These are phyloP conservation scores for Penicillium sp. DNA, from an alignment of 2,329 filamentous ascomycete species.

Conservation along the genomic window DNA sequence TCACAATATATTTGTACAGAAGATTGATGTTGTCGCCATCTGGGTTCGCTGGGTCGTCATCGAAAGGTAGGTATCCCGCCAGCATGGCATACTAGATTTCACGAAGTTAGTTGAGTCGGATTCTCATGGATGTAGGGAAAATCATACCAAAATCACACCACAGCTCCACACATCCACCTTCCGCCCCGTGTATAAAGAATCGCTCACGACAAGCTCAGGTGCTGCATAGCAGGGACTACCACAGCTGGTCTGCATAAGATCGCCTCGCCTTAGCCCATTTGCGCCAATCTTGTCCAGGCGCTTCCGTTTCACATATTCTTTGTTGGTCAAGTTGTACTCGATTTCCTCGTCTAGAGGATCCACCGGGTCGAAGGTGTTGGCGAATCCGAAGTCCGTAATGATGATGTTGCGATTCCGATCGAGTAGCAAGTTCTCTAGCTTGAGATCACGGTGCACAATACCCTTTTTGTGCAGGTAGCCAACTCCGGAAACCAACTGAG, in stretches of 20 bases:
- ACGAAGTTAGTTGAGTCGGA: not conserved
- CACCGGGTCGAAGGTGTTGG: slow-evolving; percentile 88
- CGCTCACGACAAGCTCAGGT: slow-evolving; percentile 93
- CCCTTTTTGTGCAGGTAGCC: slow-evolving; percentile 98
- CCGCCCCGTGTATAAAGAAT: slow-evolving; percentile 92
- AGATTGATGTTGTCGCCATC: slow-evolving; percentile 99
- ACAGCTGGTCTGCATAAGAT: slow-evolving; percentile 98
- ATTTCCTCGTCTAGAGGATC: slow-evolving; percentile 90
- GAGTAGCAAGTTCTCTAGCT: slow-evolving; percentile 90
- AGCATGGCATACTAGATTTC: slow-evolving; percentile 86
- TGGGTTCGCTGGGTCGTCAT: slow-evolving; percentile 96
- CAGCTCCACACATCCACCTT: slow-evolving; percentile 99
- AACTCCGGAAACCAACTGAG: slow-evolving; percentile 92
- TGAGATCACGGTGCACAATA: slow-evolving; percentile 95
- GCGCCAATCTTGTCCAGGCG: slow-evolving; percentile 77
- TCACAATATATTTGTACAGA: slow-evolving; percentile 98
- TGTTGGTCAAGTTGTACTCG: slow-evolving; percentile 80
- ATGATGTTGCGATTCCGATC: slow-evolving; percentile 99
- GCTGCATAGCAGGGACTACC: slow-evolving; percentile 97
- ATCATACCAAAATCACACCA: slow-evolving; percentile 88
- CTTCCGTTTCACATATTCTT: slow-evolving; percentile 81
- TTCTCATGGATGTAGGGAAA: not conserved
- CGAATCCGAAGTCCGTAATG: slow-evolving; percentile 98
- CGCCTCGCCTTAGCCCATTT: slow-evolving; percentile 77
- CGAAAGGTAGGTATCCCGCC: slow-evolving; percentile 94